phyloP scores from a whole-genome alignment of 148 eudicot genomes.

The Nepenthes gracilis region DNA sequence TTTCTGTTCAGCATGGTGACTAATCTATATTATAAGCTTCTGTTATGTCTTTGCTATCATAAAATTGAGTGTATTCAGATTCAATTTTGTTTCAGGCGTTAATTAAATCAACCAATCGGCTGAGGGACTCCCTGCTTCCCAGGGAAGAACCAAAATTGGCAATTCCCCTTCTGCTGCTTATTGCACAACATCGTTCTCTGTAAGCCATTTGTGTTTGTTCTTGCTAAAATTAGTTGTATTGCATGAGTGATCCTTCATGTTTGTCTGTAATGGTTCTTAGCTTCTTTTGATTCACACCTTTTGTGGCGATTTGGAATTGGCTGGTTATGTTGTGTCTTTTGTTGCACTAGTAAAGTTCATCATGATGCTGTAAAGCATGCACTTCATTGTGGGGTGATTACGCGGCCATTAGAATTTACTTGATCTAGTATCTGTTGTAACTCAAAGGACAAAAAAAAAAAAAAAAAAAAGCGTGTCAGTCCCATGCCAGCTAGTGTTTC shows the following conservation, averaged over 20 bases:
- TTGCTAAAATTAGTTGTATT: neutral
- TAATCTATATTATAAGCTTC: no score
- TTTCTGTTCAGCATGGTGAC: neutral
- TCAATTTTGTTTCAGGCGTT: conserved; percentile 49
- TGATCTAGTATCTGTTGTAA: no score
- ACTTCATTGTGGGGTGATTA: no score
- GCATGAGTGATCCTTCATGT: no score
- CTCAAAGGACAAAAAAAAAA: no score
- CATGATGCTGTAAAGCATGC: no score
- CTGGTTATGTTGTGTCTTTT: neutral
- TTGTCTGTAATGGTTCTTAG: neutral
- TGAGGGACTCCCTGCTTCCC: conserved; percentile 82
- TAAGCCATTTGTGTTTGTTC: conserved; percentile 26
- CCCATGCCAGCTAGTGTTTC: no score
- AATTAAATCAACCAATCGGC: conserved; percentile 83
- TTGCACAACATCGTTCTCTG: conserved; percentile 96
- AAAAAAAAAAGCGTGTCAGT: no score
- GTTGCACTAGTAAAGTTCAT: neutral
- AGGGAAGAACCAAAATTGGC: conserved; percentile 95
- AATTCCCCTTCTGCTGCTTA: conserved; percentile 77
- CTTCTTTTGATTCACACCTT: neutral
- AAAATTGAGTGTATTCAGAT: neutral
- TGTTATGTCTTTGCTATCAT: neutral
- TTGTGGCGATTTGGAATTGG: neutral
- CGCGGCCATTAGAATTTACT: no score